These are phyloP conservation scores for Diplodia intermedia DNA, from an alignment of 2,329 filamentous ascomycete genomes.

Conservation along the genomic window DNA sequence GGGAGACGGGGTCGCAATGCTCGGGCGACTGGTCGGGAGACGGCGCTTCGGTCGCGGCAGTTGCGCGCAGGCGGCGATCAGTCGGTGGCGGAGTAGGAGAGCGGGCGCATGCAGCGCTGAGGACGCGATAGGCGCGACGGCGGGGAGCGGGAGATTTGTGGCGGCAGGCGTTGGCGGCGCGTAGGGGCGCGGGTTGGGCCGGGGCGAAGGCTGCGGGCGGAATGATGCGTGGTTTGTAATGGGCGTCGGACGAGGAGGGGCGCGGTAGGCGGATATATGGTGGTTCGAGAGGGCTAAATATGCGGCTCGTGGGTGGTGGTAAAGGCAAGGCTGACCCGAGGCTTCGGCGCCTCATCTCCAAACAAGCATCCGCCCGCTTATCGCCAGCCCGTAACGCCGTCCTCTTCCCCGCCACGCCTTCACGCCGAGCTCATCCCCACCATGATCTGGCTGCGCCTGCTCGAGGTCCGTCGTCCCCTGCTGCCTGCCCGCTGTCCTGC, in stretches of 20 bases:
- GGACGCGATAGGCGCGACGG: slow-evolving; percentile 1
- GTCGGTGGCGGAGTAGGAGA: not conserved
- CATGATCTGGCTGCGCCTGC: slow-evolving; percentile 25
- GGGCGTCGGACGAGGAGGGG: not conserved
- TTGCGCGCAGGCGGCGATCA: not conserved
- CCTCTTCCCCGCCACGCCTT: not conserved
- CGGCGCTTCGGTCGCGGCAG: not conserved
- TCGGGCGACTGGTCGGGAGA: not conserved
- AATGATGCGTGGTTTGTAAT: slow-evolving; percentile 8
- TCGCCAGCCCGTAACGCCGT: slow-evolving; percentile 18
- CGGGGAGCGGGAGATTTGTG: slow-evolving; percentile 21
- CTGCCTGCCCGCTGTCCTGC: slow-evolving; percentile 33
- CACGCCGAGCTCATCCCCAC: not conserved
- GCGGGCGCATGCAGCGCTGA: not conserved
- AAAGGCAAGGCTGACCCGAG: slow-evolving; percentile 28
- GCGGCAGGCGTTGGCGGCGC: not conserved
- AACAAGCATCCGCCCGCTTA: slow-evolving; percentile 12
- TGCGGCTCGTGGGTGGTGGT: slow-evolving; percentile 29
- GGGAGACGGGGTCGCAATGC: not conserved
- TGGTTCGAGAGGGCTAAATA: slow-evolving; percentile 26
- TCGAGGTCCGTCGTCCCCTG: slow-evolving; percentile 31
- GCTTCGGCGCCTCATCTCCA: slow-evolving; percentile 15
- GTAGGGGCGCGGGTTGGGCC: not conserved
- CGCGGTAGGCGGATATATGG: not conserved
- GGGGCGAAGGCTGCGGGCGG: not conserved